Evolutionary conservation across 2,329 filamentous ascomycete species (phyloP).

Genomic region (Trichophyton equinum): DNA sequence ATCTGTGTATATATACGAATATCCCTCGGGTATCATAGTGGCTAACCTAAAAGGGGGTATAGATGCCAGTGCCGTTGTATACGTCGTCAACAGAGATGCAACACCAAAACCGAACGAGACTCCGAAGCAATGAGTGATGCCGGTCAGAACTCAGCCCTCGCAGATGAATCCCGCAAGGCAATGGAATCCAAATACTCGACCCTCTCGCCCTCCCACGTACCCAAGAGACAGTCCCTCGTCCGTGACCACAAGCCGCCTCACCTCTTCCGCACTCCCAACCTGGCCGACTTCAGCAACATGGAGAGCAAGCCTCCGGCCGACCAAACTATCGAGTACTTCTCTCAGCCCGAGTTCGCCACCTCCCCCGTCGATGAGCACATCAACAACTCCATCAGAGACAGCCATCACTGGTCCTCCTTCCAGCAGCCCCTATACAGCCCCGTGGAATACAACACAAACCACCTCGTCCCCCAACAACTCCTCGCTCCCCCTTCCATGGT

Average conservation of each 20-base stretch:
- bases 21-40: not conserved
- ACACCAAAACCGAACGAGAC: constrained; percentile 8
- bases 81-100: constrained; percentile 27
- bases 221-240: not conserved
- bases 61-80: constrained; percentile 27
- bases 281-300: not conserved
- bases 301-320: not conserved
- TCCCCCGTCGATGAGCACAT: constrained; percentile 5
- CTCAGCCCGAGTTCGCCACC: constrained; percentile 1
- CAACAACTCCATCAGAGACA: not conserved
- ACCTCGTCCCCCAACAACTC: not conserved
- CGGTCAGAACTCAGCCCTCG: not conserved
- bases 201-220: not conserved
- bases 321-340: constrained; percentile 3
- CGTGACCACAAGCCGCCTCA: not conserved
- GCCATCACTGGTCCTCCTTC: constrained; percentile 4
- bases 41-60: not conserved
- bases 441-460: not conserved
- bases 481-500: not conserved
- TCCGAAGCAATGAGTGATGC: constrained; percentile 8
- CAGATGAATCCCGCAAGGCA: not conserved
- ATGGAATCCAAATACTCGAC: not conserved
- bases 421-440: constrained; percentile 3
- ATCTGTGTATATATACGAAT: constrained; percentile 15
- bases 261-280: not conserved